These are phyloP conservation scores for Elongisporangium undulatum DNA, from an alignment of 352 stramenopile genomes.

Conservation along the genomic window DNA sequence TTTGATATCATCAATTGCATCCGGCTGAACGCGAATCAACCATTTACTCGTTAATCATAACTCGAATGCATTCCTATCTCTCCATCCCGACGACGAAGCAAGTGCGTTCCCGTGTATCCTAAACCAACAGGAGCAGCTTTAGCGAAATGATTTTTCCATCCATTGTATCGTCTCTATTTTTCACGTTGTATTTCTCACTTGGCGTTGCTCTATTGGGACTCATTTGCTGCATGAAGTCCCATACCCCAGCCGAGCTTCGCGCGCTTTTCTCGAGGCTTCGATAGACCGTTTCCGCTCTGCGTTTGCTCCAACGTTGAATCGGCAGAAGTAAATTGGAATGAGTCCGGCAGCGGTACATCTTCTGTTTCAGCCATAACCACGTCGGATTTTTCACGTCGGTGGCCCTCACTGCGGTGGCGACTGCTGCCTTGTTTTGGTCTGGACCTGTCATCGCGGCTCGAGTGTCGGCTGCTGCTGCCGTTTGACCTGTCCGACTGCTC, in stretches of 20 bases:
- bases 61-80: no score
- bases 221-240: constrained; percentile 42
- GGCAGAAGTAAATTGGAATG: constrained; percentile 15
- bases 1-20: background rate
- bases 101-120: no score
- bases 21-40: no score
- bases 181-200: constrained; percentile 8
- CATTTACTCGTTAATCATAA: no score
- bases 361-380: constrained; percentile 31
- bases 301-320: constrained; percentile 13
- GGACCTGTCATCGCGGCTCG: background rate
- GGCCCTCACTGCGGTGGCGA: background rate
- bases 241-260: constrained; percentile 80
- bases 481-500: constrained; percentile 5
- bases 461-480: constrained; percentile 4
- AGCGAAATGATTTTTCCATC: background rate
- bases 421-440: background rate
- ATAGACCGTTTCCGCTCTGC: constrained; percentile 1
- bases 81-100: background rate
- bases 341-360: constrained; percentile 45
- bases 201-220: constrained; percentile 3
- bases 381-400: constrained; percentile 4
- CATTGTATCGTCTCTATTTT: constrained; percentile 4
- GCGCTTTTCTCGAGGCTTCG: constrained; percentile 25
- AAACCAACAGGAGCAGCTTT: no score